Evolutionary conservation across 257 asterid genomes (phyloP).

Genomic region (Solanum pinnatisectum): DNA sequence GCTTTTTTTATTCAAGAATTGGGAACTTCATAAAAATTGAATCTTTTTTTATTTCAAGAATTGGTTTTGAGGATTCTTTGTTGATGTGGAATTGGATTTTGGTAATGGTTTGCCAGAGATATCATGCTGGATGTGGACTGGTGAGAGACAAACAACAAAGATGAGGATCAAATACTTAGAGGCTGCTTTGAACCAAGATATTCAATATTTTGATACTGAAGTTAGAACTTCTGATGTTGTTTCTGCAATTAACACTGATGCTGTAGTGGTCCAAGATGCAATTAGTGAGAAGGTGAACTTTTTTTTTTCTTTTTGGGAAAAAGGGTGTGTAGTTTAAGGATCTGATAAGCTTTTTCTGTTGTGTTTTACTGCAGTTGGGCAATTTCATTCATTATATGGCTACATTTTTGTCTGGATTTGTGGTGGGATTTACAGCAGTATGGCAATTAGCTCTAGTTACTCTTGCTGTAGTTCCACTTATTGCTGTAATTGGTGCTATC

Average conservation of each 20-base stretch:
- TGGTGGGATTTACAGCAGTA: constrained; percentile 86
- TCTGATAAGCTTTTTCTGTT: not conserved
- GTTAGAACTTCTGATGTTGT: constrained; percentile 89
- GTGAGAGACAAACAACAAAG: constrained; percentile 83
- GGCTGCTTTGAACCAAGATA: constrained; percentile 81
- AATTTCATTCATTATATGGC: constrained; percentile 96
- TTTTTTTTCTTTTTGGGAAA: not conserved
- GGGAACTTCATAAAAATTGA: not conserved
- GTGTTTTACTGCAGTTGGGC: constrained; percentile 51
- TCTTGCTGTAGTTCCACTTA: constrained; percentile 83
- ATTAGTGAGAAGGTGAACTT: constrained; percentile 77
- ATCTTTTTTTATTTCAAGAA: not conserved
- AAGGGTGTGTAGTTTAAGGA: not conserved
- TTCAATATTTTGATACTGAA: constrained; percentile 74
- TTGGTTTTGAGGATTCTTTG: not conserved
- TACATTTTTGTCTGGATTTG: constrained; percentile 82
- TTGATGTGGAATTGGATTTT: not conserved
- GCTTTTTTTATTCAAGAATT: not conserved
- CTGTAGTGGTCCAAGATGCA: constrained; percentile 89
- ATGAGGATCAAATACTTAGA: constrained; percentile 84
- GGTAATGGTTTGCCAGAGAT: constrained; percentile 49
- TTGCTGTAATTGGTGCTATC: constrained; percentile 75
- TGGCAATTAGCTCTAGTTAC: constrained; percentile 88
- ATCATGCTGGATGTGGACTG: constrained; percentile 99
- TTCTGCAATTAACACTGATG: constrained; percentile 82